Base-by-base conservation (phyloP, 2,329 filamentous ascomycete genomes). In the Chaetothyriales sp. region DNA sequence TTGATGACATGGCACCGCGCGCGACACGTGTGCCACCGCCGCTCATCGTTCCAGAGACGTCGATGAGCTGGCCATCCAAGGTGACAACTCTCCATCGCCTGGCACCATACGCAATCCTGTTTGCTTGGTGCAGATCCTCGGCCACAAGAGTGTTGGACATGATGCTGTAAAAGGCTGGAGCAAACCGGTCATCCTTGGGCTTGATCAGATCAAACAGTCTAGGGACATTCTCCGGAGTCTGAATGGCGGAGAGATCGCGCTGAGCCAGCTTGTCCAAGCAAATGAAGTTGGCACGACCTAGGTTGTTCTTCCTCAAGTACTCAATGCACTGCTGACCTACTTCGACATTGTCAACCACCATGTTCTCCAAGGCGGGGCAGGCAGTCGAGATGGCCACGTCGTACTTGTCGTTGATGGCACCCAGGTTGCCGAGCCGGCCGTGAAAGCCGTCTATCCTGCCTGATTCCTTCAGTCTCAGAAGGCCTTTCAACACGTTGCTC, bases 301-400 rank as follows among this genome's bases (percentile, higher is more conserved):
- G 81, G 60, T 95, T 95, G 62, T 95, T 98, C 74, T 97, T 98
- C 51, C 92, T 82, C 10, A 98, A 77, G 64, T 98, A 92, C 64
- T 97, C 92, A 57, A 98, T 97, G 67, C 94, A 98, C 66, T 97
- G 89, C 68, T 98, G 92, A 58, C 89, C 92, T 53, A 89, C 86
- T 62, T 97, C 92, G 13, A 97, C 90, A 0, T 87, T 89, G 62
- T 97, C 92, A 0, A 94, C 94, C 8, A 98, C 90, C 68, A 98
- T 89, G 64, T 97, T 95, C 68, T 98, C 88, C 8, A 98, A 78
- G 2, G 85, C 78, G 46, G 86, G 83, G 60, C 92, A 97, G 9
- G 92, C 94, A 0, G 92, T 98, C 0, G 94, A 98, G 55, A 98
- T 95, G n/a, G 92, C 92, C 44, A 98, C 81, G 63, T 98, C 92